Conservation (phyloP, 768 basidiomycete species). For the Lactarius indigo region DNA sequence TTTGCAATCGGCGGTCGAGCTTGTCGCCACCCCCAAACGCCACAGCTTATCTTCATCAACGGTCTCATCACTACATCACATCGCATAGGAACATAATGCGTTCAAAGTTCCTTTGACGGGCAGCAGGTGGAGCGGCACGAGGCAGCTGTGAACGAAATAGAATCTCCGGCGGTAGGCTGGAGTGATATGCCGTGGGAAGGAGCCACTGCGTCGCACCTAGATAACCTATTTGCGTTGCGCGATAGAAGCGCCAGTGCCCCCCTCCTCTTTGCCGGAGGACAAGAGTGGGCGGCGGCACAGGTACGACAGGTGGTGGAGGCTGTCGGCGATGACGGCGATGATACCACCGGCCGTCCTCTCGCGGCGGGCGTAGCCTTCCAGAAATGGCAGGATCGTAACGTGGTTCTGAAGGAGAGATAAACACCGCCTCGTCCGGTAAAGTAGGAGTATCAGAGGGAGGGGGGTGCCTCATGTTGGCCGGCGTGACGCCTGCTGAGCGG, state of each 20-base stretch:
- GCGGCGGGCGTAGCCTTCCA: slow-evolving; percentile 11
- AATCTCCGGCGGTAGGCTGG: background rate
- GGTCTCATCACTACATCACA: slow-evolving; percentile 10
- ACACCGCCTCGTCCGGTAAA: slow-evolving; percentile 5
- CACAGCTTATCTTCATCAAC: slow-evolving; percentile 2
- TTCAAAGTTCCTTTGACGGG: background rate
- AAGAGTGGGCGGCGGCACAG: background rate
- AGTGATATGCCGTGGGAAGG: background rate
- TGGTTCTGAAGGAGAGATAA: background rate
- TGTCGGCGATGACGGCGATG: background rate
- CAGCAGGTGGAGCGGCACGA: slow-evolving; percentile 4
- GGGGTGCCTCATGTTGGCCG: slow-evolving; percentile 9
- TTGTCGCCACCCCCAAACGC: background rate
- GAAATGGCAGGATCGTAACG: slow-evolving; percentile 2
- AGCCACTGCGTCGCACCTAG: background rate
- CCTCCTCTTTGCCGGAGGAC: background rate
- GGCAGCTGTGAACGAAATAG: background rate
- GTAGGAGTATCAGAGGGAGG: background rate
- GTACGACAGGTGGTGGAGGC: background rate
- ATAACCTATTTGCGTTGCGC: background rate
- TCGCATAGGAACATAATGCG: background rate
- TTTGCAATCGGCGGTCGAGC: slow-evolving; percentile 3
- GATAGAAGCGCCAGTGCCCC: background rate
- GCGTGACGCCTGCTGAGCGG: background rate
- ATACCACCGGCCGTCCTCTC: background rate